Evolutionary conservation across 495 filamentous ascomycete genomes (phyloP), one percentile per base, ranked within the genome.

Genomic region (Poronia punctata): DNA sequence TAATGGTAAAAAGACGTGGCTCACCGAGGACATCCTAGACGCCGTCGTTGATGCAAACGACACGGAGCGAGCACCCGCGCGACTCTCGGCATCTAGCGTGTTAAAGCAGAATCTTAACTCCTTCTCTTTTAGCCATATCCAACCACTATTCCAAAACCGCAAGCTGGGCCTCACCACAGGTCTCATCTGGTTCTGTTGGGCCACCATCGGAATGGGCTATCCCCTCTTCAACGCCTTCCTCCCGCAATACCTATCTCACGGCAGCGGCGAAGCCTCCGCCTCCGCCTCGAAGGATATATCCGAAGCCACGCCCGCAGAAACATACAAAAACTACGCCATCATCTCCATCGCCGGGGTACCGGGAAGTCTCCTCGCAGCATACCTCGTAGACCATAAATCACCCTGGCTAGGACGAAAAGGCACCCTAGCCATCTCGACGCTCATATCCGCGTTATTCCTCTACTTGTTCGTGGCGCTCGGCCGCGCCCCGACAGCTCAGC

Each of bases 161-260:
- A 66, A 67, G 45, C 65, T 78, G 16, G 70, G 66, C 39, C 49
- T 65, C 14, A 65, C 69, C 22, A 77, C 75, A 0, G 44, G 55
- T 5, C 48, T 77, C n/a, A 70, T 79, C 24, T 79, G 75, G 75
- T 74, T 76, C 44, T 68, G 66, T 45, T 79, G 69, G 70, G 61
- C 63, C 0, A 70, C 69, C 15, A 75, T 75, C 45, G 71, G 71
- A 27, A 63, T 75, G 59, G 72, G 70, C 10, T 89, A 82, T 50
- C 86, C 86, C 1, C 63, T 92, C 0, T 92, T 88, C 67, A 90
- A 89, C 59, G 82, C 83, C 34, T 92, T 92, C 53, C 72, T 90
- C 3, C 86, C 86, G 1, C 86, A 82, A 50, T 87, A 86, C 53
- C 82, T 88, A 40, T 72, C 79, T n/a, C 76, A 78, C 10, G 75